Evolutionary conservation across 2,329 filamentous ascomycete genomes (phyloP), one percentile per base, ranked within the genome.

Genomic region (Monosporascus sp.): DNA sequence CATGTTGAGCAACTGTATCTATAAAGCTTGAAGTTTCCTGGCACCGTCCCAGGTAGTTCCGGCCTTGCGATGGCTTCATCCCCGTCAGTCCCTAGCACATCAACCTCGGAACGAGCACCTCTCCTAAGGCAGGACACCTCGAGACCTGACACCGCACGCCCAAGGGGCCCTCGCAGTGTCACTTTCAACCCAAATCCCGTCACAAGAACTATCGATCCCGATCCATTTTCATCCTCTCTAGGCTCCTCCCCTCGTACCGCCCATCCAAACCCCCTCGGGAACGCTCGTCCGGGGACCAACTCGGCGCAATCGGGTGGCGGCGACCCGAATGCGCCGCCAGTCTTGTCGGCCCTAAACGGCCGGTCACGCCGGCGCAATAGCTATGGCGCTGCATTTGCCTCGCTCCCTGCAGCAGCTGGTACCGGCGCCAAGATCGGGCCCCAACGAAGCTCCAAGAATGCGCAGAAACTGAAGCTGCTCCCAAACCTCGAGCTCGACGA

Each of bases 391-490:
- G 76, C 84, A 19, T 72, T 80, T 27, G 70, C 66, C 34, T 66
- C 66, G 8, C 69, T 80, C 5, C 70, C 72, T 37, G 66, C 72
- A 7, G 65, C 71, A 14, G 61, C 66, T 27, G 59, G 56, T 6
- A 65, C 65, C 34, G 56, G 68, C 2, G 72, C 81, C 50, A 97
- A 97, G 73, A 91, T 97, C 54, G 94, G 94, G 2, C 93, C 94
- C 0, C 94, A 99, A 70, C 80, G 94, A 70, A 97, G 91, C 53
- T 96, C 92, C 24, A 95, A 96, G 72, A 97, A 90, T 59, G 91
- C 91, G 2, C 91, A 97, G 76, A 99, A 99, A 75, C 80, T 99
- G 56, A 99, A 99, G 75, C 81, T 99, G n/a, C 77, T 99, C 17
- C 94, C 94, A 1, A 94, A 94, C 66, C 91, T 92, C 0, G 90